These are phyloP conservation scores for Chlamydomonas asymmetrica DNA, from an alignment of 139 green algal genomes.

Conservation along the genomic window DNA sequence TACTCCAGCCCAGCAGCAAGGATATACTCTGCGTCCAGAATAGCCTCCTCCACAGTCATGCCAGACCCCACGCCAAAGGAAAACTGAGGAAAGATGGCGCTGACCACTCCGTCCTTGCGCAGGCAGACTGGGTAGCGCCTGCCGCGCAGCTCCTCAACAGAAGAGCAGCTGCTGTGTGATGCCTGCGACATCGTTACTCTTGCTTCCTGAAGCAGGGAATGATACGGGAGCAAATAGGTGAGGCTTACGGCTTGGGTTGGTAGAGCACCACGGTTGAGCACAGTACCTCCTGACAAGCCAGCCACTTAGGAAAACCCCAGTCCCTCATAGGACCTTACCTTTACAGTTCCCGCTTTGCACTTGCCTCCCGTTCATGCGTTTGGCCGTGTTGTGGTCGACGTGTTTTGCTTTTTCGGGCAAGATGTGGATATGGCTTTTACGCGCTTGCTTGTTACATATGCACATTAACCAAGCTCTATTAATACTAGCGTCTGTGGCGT, in stretches of 20 bases:
- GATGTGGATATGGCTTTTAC: too few relatives aligned
- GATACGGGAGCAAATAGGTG: neutral
- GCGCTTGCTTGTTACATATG: too few relatives aligned
- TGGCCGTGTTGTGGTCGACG: neutral
- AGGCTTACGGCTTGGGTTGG: neutral
- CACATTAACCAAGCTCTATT: too few relatives aligned
- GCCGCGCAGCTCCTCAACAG: conserved; percentile 5
- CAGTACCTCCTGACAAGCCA: too few relatives aligned
- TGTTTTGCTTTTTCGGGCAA: too few relatives aligned
- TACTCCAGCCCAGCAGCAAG: neutral
- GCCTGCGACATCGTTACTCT: neutral
- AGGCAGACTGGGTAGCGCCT: neutral
- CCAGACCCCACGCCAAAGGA: conserved; percentile 6
- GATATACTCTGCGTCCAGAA: conserved; percentile 6
- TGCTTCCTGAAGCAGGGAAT: neutral
- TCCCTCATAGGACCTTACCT: neutral
- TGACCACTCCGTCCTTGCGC: conserved; percentile 2
- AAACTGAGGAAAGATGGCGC: conserved; percentile 14
- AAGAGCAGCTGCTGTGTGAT: neutral
- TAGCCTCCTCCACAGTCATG: conserved; percentile 1
- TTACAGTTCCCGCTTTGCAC: neutral
- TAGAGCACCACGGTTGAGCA: neutral
- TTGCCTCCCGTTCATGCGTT: neutral
- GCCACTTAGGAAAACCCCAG: too few relatives aligned
- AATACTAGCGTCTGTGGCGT: too few relatives aligned